A percentile compares a stretch with the other conserved stretches of the same genome.
Conservation (phyloP, 2,329 filamentous ascomycete species). For the Ambrosiella cleistominuta region DNA sequence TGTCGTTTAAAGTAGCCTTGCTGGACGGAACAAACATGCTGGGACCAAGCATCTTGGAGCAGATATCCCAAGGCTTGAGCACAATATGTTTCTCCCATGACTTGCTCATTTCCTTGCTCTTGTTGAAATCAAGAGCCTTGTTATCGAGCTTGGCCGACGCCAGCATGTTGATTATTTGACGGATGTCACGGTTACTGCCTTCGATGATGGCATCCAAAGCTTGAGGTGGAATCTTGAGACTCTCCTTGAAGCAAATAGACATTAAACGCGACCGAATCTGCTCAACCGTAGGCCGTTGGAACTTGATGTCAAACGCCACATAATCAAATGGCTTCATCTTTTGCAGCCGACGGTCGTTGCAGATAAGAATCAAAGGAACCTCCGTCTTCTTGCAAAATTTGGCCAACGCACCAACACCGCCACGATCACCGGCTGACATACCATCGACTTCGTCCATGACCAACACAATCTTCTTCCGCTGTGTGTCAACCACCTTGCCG, state of each 20-base stretch:
- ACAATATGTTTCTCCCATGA: constrained; percentile 97
- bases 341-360: constrained; percentile 78
- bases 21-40: constrained; percentile 72
- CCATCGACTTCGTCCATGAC: constrained; percentile 99
- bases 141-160: constrained; percentile 84
- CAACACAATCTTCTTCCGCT: constrained; percentile 83
- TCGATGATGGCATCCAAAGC: constrained; percentile 91
- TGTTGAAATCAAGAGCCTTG: constrained; percentile 59
- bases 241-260: constrained; percentile 87
- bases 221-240: constrained; percentile 62
- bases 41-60: constrained; percentile 73
- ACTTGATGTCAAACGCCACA: constrained; percentile 67
- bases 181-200: constrained; percentile 86
- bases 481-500: constrained; percentile 58
- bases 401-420: constrained; percentile 84
- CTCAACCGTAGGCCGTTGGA: constrained; percentile 76
- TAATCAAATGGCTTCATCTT: constrained; percentile 98
- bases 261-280: constrained; percentile 83
- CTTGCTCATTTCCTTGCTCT: constrained; percentile 88
- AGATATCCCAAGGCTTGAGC: constrained; percentile 96
- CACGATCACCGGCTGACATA: constrained; percentile 93
- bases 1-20: constrained; percentile 82
- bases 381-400: constrained; percentile 91
- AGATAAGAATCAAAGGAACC: constrained; percentile 90
- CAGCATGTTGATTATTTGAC: constrained; percentile 98